phyloP scores from a whole-genome alignment of 2,329 filamentous ascomycete species.

The Neoarthrinium moseri region DNA sequence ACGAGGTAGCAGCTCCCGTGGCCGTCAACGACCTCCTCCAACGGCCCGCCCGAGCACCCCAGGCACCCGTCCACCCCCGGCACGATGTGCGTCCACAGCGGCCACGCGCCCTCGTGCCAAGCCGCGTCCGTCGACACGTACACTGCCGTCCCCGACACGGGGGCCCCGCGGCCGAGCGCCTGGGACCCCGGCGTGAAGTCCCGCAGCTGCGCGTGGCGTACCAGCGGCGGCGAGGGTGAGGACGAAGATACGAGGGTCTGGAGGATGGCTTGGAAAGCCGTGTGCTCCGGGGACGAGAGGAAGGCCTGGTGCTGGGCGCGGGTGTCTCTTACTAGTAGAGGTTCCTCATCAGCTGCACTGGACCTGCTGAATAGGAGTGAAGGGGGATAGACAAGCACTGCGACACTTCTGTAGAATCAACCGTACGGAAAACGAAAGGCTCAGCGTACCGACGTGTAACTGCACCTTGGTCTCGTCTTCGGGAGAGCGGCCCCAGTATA shows the following conservation, averaged over 20 bases:
- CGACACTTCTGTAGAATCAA: neutral
- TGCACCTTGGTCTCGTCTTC: conserved; percentile 6
- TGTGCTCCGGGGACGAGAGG: neutral
- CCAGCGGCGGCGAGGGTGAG: neutral
- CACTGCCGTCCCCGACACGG: conserved; percentile 25
- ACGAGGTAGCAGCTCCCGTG: conserved; percentile 26
- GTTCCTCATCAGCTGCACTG: neutral
- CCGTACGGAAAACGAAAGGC: neutral
- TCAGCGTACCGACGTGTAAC: conserved; percentile 1
- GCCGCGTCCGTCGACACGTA: conserved; percentile 21
- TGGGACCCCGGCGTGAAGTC: neutral
- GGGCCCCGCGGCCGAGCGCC: neutral
- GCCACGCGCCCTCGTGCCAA: conserved; percentile 16
- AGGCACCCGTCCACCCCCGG: conserved; percentile 25
- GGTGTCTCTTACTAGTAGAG: neutral
- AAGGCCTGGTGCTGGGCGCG: conserved; percentile 1
- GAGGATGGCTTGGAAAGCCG: neutral
- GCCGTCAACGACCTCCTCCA: conserved; percentile 29
- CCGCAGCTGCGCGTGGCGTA: conserved; percentile 1
- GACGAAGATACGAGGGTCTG: neutral
- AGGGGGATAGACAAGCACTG: too few species aligned
- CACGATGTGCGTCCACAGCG: conserved; percentile 19
- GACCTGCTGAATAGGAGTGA: neutral
- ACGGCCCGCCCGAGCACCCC: conserved; percentile 29
- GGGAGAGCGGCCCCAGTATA: conserved; percentile 7